phyloP scores from a whole-genome alignment of 2,329 filamentous ascomycete genomes.

The Cadophora malorum region DNA sequence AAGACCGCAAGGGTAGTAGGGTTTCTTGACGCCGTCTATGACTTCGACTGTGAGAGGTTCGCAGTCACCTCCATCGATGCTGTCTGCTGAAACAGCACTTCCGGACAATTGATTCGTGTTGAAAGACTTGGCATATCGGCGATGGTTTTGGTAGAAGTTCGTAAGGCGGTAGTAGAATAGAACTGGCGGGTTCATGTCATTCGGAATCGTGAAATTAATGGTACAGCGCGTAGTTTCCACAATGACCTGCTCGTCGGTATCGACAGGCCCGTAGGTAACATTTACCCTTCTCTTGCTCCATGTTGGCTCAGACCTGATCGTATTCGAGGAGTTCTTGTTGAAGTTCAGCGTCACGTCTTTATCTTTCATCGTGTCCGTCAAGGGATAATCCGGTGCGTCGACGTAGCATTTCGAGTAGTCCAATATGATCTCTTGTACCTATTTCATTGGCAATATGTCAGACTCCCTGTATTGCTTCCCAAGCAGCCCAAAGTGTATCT shows the following conservation, averaged over 20 bases:
- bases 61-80: constrained; percentile 74
- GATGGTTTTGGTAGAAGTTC: constrained; percentile 99
- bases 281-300: constrained; percentile 45
- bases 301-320: constrained; percentile 34
- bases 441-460: constrained; percentile 24
- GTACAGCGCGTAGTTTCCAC: constrained; percentile 63
- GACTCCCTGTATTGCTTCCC: constrained; percentile 16
- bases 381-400: constrained; percentile 56
- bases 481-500: neutral
- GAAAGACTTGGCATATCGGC: constrained; percentile 91
- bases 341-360: constrained; percentile 72
- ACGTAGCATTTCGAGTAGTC: constrained; percentile 83
- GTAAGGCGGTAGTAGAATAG: constrained; percentile 94
- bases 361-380: constrained; percentile 59
- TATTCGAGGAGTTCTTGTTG: constrained; percentile 56
- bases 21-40: constrained; percentile 58
- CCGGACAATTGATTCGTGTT: constrained; percentile 85
- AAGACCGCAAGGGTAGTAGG: constrained; percentile 93
- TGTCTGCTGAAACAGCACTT: constrained; percentile 60
- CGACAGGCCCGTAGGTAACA: constrained; percentile 49
- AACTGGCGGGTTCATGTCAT: constrained; percentile 80
- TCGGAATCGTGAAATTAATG: constrained; percentile 79
- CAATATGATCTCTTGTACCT: constrained; percentile 90
- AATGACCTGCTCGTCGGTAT: constrained; percentile 37
- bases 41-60: constrained; percentile 69